Percentiles rank a stretch among this genome's conserved stretches.
These are phyloP conservation scores for Euphorbia celastroides DNA, from an alignment of 441 rosid genomes.

Conservation along the genomic window DNA sequence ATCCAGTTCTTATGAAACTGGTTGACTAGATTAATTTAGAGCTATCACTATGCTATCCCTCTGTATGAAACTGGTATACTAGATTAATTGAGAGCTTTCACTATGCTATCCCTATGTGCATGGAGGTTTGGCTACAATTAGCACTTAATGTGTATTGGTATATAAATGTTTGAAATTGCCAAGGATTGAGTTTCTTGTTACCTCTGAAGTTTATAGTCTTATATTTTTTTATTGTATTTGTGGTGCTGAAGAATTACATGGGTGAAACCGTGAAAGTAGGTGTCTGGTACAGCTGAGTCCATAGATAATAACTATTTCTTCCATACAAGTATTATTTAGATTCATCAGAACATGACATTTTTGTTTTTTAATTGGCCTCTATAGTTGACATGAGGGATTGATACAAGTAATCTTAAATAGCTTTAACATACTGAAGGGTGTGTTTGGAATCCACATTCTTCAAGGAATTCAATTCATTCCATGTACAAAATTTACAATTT, in stretches of 20 bases:
- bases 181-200: not conserved
- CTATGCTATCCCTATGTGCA: not conserved
- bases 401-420: too few species aligned
- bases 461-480: too few species aligned
- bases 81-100: not conserved
- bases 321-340: not conserved
- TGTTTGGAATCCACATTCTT: too few species aligned
- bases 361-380: not conserved
- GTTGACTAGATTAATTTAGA: not conserved
- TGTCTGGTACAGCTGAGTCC: not conserved
- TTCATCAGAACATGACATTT: not conserved
- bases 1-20: not conserved
- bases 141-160: not conserved
- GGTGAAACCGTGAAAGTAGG: not conserved
- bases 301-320: not conserved
- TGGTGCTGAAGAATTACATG: not conserved
- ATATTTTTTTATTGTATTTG: not conserved
- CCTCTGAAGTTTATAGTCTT: not conserved
- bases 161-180: not conserved
- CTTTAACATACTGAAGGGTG: too few species aligned
- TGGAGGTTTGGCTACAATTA: not conserved
- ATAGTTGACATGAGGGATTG: not conserved
- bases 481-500: too few species aligned
- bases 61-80: not conserved
- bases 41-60: not conserved